Base-by-base conservation (phyloP, 129 eudicot genomes). In the Tagetes erecta region DNA sequence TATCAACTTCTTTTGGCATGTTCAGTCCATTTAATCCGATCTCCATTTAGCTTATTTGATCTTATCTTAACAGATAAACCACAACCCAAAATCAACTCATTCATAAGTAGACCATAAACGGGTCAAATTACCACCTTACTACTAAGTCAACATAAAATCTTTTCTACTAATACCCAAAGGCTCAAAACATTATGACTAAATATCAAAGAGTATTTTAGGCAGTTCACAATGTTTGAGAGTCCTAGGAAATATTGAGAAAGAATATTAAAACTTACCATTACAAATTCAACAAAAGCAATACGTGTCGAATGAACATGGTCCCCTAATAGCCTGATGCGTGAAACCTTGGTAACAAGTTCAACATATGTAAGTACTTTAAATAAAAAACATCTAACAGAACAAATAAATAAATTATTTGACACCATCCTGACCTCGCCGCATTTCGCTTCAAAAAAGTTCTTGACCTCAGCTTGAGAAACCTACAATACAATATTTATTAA, bases 261-360 rank as follows among this genome's bases (percentile, higher is more conserved):
- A 69, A 78, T 51, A 36, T 38, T 67, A 37, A 59, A 66, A 79
- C 93, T 76, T 71, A 94, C 98, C 92, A 86, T 76, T 60, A 81
- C 85, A 80, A 94, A 94, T 59, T 94, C 98, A 77, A 94, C 98
- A 82, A 94, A 94, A 67, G 98, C 98, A 79, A 94, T 94, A 20
- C 98, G 88, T 0, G 97, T 90, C 4, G 97, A 90, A 83, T 90
- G 98, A 83, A 91, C 90, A 47, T 86, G 87, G 76, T 94, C 98
- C 78, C 98, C 98, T 84, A 94, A 87, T 63, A 94, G 91, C 93
- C 97, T 85, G 41, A 94, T 86, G 51, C 96, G 97, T 64, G 98
- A 94, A 79, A 94, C 98, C 98, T 92, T 72, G 72, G 63, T 42
- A 55, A 66, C 58, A 37, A 66, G 62, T 68, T 73, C 36, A 40